Conservation (phyloP, 176 grass and related monocot species). For the Triticum dicoccoides region DNA sequence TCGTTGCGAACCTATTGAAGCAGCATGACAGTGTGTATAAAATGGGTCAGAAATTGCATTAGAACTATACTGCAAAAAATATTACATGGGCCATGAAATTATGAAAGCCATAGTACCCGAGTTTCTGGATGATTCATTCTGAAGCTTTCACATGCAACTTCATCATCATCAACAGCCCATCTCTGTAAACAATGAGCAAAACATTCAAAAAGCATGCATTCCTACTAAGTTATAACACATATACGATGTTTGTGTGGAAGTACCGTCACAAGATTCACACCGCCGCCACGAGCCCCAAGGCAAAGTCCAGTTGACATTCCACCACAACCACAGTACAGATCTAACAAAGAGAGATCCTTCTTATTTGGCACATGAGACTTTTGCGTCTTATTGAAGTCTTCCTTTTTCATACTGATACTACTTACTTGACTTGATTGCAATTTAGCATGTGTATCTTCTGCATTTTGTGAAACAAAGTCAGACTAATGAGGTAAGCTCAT, state of each 20-base stretch:
- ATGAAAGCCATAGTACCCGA: slow-evolving; percentile 44
- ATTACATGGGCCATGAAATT: neutral
- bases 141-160: slow-evolving; percentile 67
- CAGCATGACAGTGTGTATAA: slow-evolving; percentile 22
- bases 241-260: slow-evolving; percentile 20
- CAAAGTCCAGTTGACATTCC: slow-evolving; percentile 98
- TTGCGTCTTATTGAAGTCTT: slow-evolving; percentile 36
- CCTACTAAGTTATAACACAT: slow-evolving; percentile 29
- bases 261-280: slow-evolving; percentile 78
- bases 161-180: slow-evolving; percentile 84
- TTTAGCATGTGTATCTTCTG: slow-evolving; percentile 33
- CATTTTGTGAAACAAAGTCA: slow-evolving; percentile 37
- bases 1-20: slow-evolving; percentile 77
- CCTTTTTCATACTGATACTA: slow-evolving; percentile 34
- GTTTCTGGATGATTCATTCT: slow-evolving; percentile 83
- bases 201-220: slow-evolving; percentile 28
- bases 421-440: slow-evolving; percentile 23
- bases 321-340: slow-evolving; percentile 87
- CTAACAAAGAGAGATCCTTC: slow-evolving; percentile 72
- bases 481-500: neutral
- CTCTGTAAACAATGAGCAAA: slow-evolving; percentile 49
- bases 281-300: slow-evolving; percentile 64
- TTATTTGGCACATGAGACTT: slow-evolving; percentile 30
- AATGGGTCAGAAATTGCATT: slow-evolving; percentile 25
- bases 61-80: slow-evolving; percentile 7